Evolutionary conservation across 1,284 basidiomycete species (phyloP).

Genomic region (Boletellus deceptivus): DNA sequence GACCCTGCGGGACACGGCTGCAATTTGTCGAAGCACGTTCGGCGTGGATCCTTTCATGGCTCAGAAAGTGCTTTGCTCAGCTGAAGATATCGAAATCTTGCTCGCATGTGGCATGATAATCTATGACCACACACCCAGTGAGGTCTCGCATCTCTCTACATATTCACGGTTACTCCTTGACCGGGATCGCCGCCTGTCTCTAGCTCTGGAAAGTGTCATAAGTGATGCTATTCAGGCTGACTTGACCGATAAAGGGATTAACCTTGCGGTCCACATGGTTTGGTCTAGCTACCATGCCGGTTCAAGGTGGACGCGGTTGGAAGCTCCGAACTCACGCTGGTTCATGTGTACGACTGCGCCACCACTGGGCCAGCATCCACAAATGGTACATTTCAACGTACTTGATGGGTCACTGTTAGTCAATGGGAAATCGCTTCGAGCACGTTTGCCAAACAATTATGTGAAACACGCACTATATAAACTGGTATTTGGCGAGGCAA

Average conservation of each 20-base stretch:
- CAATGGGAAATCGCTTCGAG: neutral
- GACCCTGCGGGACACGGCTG: conserved; percentile 36
- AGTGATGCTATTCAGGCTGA: neutral
- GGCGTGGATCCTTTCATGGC: conserved; percentile 33
- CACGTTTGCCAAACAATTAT: neutral
- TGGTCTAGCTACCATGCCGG: neutral
- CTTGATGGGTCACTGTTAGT: neutral
- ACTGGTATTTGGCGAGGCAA: neutral
- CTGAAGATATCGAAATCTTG: conserved; percentile 30
- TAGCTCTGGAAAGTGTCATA: neutral
- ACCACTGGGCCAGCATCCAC: neutral
- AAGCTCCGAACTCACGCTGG: neutral
- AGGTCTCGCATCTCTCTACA: neutral
- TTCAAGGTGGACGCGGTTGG: neutral
- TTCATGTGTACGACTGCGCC: neutral
- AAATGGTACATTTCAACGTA: neutral
- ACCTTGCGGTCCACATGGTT: neutral
- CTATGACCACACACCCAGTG: neutral
- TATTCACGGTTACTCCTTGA: neutral
- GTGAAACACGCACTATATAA: neutral
- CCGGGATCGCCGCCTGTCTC: conserved; percentile 12
- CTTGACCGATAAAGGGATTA: neutral
- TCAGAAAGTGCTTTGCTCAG: conserved; percentile 15
- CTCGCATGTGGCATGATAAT: conserved; percentile 36
- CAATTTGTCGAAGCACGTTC: conserved; percentile 43